Base-by-base conservation (phyloP, 2,329 filamentous ascomycete genomes). In the Verticillium tricorpus region DNA sequence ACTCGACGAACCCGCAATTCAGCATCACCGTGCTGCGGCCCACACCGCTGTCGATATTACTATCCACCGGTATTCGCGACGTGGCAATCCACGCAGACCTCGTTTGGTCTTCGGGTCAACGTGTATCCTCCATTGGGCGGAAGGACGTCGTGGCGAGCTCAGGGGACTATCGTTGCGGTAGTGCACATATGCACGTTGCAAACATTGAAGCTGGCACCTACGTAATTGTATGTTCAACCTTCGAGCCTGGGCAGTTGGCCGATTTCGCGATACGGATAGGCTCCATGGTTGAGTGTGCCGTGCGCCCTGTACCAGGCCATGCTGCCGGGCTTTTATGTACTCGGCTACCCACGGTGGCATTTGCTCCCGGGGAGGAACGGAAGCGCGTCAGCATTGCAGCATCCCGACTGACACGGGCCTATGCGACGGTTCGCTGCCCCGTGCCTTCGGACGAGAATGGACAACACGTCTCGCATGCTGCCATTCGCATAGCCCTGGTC, bases 141-240 rank as follows among this genome's bases (percentile, higher is more conserved):
- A 87, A 91, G 67, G 93, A 97, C 71, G 86, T 98, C 45, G 83
- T 96, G 28, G 85, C 85, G 25, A 89, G 92, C 61, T 96, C 92
- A 37, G 91, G 91, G n/a, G 92, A 97, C 67, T 97, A 99, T 75
- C 88, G 91, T 57, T 87, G 89, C 32, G 90, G 90, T 32, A 91
- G 90, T 71, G 90, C 91, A 4, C 80, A 93, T 35, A 88, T 89
- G 2, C 85, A 91, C 64, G 77, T 85, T 67, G 73, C 69, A 70
- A 65, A 78, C 22, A 77, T 97, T 19, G 86, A 88, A 45, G 78
- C 85, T 1, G 94, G 94, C 0, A 82, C 82, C 0, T 99, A 98
- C 74, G 97, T 92, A 0, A 82, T 97, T 61, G 89, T 97, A 7
- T 94, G 90, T 72, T 97, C 92, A 2, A 96, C 94, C 0, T 98